phyloP scores from a whole-genome alignment of 2,329 filamentous ascomycete genomes.

The Diplodia seriata region DNA sequence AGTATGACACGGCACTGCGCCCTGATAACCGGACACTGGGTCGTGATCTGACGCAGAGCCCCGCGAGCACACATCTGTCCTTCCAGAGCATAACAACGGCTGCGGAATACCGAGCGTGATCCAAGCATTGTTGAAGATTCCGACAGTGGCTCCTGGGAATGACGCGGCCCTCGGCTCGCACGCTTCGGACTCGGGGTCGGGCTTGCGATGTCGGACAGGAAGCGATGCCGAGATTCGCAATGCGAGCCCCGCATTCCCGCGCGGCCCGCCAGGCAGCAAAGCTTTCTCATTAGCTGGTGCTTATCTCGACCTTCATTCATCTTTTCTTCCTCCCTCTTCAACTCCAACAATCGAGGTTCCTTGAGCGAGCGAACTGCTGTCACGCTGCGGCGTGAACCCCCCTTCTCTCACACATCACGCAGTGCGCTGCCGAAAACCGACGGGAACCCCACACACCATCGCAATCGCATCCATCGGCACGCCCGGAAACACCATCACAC shows the following conservation, averaged over 20 bases:
- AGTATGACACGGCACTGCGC: too few relatives aligned
- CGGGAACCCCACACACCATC: background rate
- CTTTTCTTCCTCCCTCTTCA: background rate
- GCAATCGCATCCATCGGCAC: background rate
- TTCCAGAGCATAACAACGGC: too few relatives aligned
- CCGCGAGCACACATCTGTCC: too few relatives aligned
- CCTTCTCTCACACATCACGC: background rate
- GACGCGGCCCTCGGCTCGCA: too few relatives aligned
- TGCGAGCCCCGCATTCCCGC: background rate
- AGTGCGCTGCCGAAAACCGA: too few relatives aligned
- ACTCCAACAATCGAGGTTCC: background rate
- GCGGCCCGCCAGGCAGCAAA: background rate
- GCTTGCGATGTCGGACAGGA: background rate
- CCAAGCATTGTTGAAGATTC: too few relatives aligned
- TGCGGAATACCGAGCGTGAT: too few relatives aligned
- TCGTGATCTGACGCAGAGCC: too few relatives aligned
- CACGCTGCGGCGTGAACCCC: background rate
- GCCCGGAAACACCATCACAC: too few relatives aligned
- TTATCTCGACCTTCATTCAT: background rate
- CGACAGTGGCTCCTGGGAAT: too few relatives aligned
- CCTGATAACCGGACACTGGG: too few relatives aligned
- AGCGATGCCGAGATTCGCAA: background rate
- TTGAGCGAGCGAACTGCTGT: background rate
- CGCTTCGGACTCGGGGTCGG: background rate
- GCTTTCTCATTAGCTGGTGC: background rate